These are phyloP conservation scores for Sordaria brevicollis DNA, from an alignment of 495 filamentous ascomycete species.

Conservation along the genomic window DNA sequence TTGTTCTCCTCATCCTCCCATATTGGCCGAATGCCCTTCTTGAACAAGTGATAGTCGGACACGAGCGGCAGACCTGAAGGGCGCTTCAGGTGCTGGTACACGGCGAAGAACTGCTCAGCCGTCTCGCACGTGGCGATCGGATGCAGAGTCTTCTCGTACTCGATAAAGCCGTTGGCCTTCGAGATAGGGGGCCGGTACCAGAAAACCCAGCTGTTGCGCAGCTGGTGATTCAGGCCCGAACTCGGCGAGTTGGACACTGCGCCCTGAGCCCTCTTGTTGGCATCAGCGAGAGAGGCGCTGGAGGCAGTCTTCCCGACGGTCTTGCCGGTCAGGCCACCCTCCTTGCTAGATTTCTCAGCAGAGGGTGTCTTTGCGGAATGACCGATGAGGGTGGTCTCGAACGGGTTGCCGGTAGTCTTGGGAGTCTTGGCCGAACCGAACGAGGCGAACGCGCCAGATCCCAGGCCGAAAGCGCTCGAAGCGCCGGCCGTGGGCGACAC, in stretches of 20 bases:
- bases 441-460: constrained; percentile 90
- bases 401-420: constrained; percentile 73
- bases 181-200: constrained; percentile 93
- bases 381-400: constrained; percentile 55
- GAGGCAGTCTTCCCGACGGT: constrained; percentile 28
- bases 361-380: constrained; percentile 54
- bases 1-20: constrained; percentile 99
- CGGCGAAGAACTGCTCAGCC: constrained; percentile 85
- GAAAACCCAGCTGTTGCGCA: constrained; percentile 89
- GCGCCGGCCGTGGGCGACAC: constrained; percentile 79
- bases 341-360: constrained; percentile 44
- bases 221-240: constrained; percentile 33
- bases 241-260: constrained; percentile 20
- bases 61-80: constrained; percentile 82
- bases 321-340: constrained; percentile 36
- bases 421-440: constrained; percentile 85
- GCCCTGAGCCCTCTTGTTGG: constrained; percentile 14
- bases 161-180: constrained; percentile 77
- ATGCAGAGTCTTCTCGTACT: constrained; percentile 95
- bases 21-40: constrained; percentile 90
- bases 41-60: constrained; percentile 97
- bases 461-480: constrained; percentile 87
- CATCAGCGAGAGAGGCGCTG: constrained; percentile 32
- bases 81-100: constrained; percentile 83
- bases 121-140: constrained; percentile 72